These are phyloP conservation scores for Neonectria magnoliae DNA, from an alignment of 2,329 filamentous ascomycete genomes.

Conservation along the genomic window DNA sequence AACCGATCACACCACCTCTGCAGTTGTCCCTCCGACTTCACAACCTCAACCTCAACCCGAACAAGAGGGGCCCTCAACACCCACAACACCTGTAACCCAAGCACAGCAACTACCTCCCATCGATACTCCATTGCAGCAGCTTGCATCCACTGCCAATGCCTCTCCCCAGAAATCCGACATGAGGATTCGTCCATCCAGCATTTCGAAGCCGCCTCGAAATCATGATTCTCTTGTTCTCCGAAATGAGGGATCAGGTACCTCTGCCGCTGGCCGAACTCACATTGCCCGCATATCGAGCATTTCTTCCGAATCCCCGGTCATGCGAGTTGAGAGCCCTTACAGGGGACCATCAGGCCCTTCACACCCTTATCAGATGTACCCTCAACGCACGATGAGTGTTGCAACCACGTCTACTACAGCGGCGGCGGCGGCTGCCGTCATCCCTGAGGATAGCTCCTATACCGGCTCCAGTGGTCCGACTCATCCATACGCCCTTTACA, in stretches of 20 bases:
- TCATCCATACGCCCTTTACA: constrained; percentile 88
- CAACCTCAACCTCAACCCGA: constrained; percentile 29
- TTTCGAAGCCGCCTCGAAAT: constrained; percentile 61
- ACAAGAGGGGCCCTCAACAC: constrained; percentile 14
- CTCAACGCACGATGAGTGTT: constrained; percentile 75
- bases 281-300: constrained; percentile 42
- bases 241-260: constrained; percentile 58
- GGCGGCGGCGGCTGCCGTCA: constrained; percentile 65
- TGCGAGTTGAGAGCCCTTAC: constrained; percentile 70
- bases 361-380: constrained; percentile 87
- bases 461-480: constrained; percentile 73
- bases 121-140: constrained; percentile 23
- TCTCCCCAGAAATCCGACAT: constrained; percentile 32
- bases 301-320: constrained; percentile 51
- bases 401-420: constrained; percentile 78
- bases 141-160: constrained; percentile 28
- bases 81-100: constrained; percentile 4
- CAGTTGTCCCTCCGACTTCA: constrained; percentile 28
- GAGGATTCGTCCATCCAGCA: constrained; percentile 61
- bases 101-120: constrained; percentile 21
- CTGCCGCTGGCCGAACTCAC: constrained; percentile 28
- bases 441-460: constrained; percentile 57
- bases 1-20: constrained; percentile 29
- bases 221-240: constrained; percentile 62
- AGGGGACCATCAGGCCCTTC: constrained; percentile 78